Evolutionary conservation across 208 protist genomes (phyloP), one percentile per base, ranked within the genome.

Genomic region (Wallacemonas sp.): DNA sequence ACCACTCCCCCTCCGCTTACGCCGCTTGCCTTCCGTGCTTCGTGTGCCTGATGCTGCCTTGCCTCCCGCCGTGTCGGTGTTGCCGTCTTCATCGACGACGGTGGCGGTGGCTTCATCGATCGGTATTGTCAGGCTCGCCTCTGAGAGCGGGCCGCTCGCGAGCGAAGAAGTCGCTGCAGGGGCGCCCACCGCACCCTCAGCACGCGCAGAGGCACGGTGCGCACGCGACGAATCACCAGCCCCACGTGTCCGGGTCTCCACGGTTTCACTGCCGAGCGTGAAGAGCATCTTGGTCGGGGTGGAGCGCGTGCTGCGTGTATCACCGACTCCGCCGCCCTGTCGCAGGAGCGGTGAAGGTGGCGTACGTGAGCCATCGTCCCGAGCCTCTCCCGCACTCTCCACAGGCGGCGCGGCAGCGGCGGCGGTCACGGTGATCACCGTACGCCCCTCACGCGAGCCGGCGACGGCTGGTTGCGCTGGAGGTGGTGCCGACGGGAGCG

Each of bases 211-310:
- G 22, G 13, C 42, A 22, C 22, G 17, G 22, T 48, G 5, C 17
- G 9, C 42, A 19, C 5, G 5, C 9, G 9, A 22, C 42, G 42
- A 48, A 19, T 4, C 17, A 19, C 13, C 42, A 5, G 17, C 42
- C 17, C 17, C 9, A 26, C 17, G 9, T 19, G 5, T 9, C 3
- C 30, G 26, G 30, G 50, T 57, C 9, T 57, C 50, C 4, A n/a
- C 29, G 3, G 50, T 57, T 21, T 57, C 50, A 32, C 50, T 57
- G 26, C 50, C 50, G 13, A 57, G 9, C 5, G 50, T 57, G 32
- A 57, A 57, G 5, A 57, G n/a, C 29, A 57, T 15, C 29, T 57
- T 57, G 10, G 50, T 57, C 17, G 50, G 50, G 4, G 50, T 57
- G 12, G 50, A 57, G 6, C 38, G 50, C 5, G 30, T 27, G 21